These are phyloP conservation scores for Beauveria rudraprayagi DNA, from an alignment of 2,329 filamentous ascomycete species.

Conservation along the genomic window DNA sequence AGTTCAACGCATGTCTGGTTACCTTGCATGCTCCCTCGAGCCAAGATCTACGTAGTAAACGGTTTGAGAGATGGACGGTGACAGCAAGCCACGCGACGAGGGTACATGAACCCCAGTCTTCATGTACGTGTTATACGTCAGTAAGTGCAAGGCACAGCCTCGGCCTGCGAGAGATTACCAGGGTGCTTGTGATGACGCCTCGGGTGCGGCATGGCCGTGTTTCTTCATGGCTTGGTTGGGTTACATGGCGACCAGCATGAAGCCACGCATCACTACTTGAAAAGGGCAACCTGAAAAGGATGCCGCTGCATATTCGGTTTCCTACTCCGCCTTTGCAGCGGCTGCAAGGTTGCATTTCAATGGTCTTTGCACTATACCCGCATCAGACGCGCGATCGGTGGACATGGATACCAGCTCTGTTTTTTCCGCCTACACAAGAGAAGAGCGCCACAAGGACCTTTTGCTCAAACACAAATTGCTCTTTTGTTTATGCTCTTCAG, in stretches of 20 bases:
- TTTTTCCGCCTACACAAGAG: not conserved
- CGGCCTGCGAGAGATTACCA: not conserved
- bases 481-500: not conserved
- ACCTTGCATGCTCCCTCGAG: not conserved
- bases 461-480: not conserved
- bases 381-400: slow-evolving; percentile 7
- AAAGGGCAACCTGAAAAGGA: not conserved
- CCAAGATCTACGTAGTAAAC: not conserved
- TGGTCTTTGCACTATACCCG: not conserved
- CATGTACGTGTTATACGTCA: not conserved
- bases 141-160: not conserved
- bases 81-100: not conserved
- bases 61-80: not conserved
- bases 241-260: not conserved
- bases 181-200: not conserved
- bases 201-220: not conserved
- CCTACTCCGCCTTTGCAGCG: not conserved
- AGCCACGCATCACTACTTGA: not conserved
- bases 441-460: slow-evolving; percentile 1
- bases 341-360: slow-evolving; percentile 7
- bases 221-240: not conserved
- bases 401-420: not conserved
- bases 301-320: not conserved
- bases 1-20: not conserved
- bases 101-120: not conserved